Evolutionary conservation across 352 stramenopile genomes (phyloP).

Genomic region (Phytophthora rubi): DNA sequence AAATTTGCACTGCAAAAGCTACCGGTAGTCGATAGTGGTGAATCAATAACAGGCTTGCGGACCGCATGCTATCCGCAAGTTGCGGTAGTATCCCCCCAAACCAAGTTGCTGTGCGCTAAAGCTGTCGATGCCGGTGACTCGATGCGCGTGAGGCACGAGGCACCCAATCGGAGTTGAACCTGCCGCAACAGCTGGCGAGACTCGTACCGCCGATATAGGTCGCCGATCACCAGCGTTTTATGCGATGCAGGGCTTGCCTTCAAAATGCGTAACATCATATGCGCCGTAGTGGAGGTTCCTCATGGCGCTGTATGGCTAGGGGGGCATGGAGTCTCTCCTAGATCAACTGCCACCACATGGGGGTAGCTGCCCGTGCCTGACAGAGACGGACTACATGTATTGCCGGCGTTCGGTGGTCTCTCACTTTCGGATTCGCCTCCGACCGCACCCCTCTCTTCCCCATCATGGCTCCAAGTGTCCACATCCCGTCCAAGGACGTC

Average conservation of each 20-base stretch:
- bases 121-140: background rate
- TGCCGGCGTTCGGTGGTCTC: slow-evolving; percentile 2
- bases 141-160: slow-evolving; percentile 6
- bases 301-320: background rate
- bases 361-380: background rate
- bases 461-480: slow-evolving; percentile 26
- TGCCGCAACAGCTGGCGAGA: slow-evolving; percentile 13
- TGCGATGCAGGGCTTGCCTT: slow-evolving; percentile 19
- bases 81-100: too few species aligned
- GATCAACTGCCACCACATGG: slow-evolving; percentile 5
- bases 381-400: background rate
- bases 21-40: too few species aligned
- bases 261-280: slow-evolving; percentile 33
- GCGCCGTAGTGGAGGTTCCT: slow-evolving; percentile 2
- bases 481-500: slow-evolving; percentile 25
- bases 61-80: too few species aligned
- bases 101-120: too few species aligned
- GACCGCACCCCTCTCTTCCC: slow-evolving; percentile 3
- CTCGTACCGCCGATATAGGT: slow-evolving; percentile 19
- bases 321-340: background rate
- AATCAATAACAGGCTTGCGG: too few species aligned
- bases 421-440: slow-evolving; percentile 40
- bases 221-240: slow-evolving; percentile 11
- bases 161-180: slow-evolving; percentile 26
- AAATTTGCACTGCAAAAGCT: too few species aligned